Evolutionary conservation across 2,329 filamentous ascomycete species (phyloP).

Genomic region (Pyricularia pennisetigena): DNA sequence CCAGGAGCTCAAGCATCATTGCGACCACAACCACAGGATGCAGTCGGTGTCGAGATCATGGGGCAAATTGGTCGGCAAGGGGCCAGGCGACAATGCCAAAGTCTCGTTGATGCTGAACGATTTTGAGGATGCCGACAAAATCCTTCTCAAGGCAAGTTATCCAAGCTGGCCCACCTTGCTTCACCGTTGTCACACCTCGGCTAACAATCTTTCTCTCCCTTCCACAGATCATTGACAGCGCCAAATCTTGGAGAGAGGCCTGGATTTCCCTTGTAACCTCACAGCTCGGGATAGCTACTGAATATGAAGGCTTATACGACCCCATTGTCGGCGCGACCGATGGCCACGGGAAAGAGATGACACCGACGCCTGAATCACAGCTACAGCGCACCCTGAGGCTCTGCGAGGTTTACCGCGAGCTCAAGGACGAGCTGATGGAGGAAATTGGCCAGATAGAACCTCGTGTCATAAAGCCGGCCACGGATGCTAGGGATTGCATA

Average conservation of each 20-base stretch:
- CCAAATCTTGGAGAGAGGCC: constrained; percentile 66
- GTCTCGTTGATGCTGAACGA: constrained; percentile 66
- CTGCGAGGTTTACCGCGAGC: constrained; percentile 57
- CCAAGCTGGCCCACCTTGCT: not conserved
- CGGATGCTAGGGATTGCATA: constrained; percentile 57
- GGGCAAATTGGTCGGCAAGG: constrained; percentile 57
- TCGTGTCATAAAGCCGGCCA: constrained; percentile 59
- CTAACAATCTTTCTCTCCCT: constrained; percentile 5
- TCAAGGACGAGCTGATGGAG: constrained; percentile 60
- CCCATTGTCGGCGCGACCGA: constrained; percentile 61
- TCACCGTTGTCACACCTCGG: constrained; percentile 7
- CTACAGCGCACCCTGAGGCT: constrained; percentile 56
- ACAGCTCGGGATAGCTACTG: constrained; percentile 56
- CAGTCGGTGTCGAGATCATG: constrained; percentile 66
- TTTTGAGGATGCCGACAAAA: constrained; percentile 69
- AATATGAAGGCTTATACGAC: constrained; percentile 66
- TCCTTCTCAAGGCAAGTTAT: constrained; percentile 56
- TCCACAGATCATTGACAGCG: constrained; percentile 61
- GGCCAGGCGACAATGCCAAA: constrained; percentile 66
- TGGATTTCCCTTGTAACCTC: constrained; percentile 65
- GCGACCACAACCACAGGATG: constrained; percentile 33
- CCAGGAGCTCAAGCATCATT: not conserved
- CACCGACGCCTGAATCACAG: constrained; percentile 50
- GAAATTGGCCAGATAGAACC: constrained; percentile 64
- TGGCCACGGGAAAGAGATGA: constrained; percentile 41